Conservation (phyloP, 2,329 filamentous ascomycete species). For the Bimuria novae-zelandiae region DNA sequence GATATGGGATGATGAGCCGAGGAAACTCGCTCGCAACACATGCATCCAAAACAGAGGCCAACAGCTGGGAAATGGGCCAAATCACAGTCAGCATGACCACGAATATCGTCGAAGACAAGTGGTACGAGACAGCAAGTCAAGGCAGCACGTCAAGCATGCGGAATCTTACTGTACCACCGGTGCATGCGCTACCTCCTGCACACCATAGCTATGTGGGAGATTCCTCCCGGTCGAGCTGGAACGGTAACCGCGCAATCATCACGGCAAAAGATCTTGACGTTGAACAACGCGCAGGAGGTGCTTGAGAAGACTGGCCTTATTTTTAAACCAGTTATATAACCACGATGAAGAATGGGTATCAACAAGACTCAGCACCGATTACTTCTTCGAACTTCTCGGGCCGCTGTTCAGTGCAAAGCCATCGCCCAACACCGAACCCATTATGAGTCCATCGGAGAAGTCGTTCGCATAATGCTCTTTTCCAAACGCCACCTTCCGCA, state of each 20-base stretch:
- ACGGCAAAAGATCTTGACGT: background rate
- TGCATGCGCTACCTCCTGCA: background rate
- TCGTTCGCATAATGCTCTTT: slow-evolving; percentile 22
- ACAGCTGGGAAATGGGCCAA: slow-evolving; percentile 8
- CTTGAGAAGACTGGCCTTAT: background rate
- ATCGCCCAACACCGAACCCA: background rate
- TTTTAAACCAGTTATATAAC: background rate
- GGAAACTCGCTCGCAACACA: slow-evolving; percentile 4
- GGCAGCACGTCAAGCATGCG: slow-evolving; percentile 12
- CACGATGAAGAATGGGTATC: background rate
- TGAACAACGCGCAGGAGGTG: background rate
- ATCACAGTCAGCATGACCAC: slow-evolving; percentile 12
- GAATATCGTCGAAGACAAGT: slow-evolving; percentile 14
- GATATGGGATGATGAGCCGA: slow-evolving; percentile 4
- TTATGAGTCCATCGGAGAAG: slow-evolving; percentile 5
- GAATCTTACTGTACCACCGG: slow-evolving; percentile 12
- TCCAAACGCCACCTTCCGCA: slow-evolving; percentile 31
- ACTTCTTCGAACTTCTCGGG: background rate
- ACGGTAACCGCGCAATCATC: slow-evolving; percentile 7
- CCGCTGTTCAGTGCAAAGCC: background rate
- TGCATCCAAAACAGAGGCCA: background rate
- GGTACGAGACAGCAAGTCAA: slow-evolving; percentile 9
- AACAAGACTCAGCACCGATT: background rate
- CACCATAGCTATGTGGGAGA: background rate
- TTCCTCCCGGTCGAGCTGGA: background rate